Base-by-base conservation (phyloP, 257 asterid genomes). In the Paulownia fortunei region DNA sequence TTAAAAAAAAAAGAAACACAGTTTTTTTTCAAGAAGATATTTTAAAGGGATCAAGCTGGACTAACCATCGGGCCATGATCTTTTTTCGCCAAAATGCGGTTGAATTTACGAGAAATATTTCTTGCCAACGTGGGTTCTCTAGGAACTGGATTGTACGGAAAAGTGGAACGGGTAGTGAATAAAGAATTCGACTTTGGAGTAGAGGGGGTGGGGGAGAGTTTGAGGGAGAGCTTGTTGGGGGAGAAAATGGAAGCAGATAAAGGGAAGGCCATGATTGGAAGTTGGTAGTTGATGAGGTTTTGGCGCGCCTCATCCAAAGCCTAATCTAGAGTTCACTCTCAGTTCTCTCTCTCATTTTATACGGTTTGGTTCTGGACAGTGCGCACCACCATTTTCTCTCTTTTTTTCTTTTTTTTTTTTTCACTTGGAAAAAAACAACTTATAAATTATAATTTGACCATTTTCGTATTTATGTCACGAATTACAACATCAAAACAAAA, bases 241-340 rank as follows among this genome's bases (percentile, higher is more conserved):
- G 86, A 82, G 82, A 75, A 51, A 49, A 71, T 27, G 74, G 91
- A 76, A 49, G 89, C 85, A 61, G 89, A 85, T 37, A 84, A 71
- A 76, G 87, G 89, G 72, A 80, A 73, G 76, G 94, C 95, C 95
- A 90, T 88, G 74, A 78, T 76, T 44, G 51, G 86, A 41, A 71
- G 86, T 71, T 79, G 82, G 80, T 77, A 58, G 89, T 66, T 86
- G 85, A 49, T 84, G 82, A 81, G 86, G 82, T 70, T 85, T 86
- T 93, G 89, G 90, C 94, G 92, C 94, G 90, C 90, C 93, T 89
- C 89, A 82, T 89, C 93, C 94, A 86, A 69, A 73, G 76, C 86
- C 86, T 78, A 70, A 87, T 89, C 79, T 58, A 30, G 5, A 49
- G 79, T 64, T 12, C 41, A 42, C 49, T 19, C 73, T 64, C 47